phyloP scores from a whole-genome alignment of 2,329 filamentous ascomycete genomes.

The Epichloe elymi region DNA sequence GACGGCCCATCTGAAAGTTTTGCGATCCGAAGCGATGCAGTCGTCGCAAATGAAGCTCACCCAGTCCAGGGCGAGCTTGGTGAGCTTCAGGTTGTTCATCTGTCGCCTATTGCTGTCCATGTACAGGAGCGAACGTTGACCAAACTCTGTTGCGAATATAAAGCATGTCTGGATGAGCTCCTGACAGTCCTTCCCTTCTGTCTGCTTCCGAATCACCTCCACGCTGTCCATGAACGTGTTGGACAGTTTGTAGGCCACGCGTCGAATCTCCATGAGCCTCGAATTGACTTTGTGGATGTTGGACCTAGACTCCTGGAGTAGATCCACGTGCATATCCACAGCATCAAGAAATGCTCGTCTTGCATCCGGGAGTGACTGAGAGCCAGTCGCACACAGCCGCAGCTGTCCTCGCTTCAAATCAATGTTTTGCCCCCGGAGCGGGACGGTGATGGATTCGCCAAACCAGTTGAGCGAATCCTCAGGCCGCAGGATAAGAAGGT shows the following conservation, averaged over 20 bases:
- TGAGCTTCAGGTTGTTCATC: slow-evolving; percentile 95
- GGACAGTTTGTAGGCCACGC: slow-evolving; percentile 88
- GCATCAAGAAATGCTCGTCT: slow-evolving; percentile 62
- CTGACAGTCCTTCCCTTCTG: slow-evolving; percentile 72
- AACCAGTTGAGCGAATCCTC: slow-evolving; percentile 72
- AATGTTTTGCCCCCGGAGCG: slow-evolving; percentile 63
- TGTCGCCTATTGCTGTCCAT: slow-evolving; percentile 92
- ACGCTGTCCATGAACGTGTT: slow-evolving; percentile 99
- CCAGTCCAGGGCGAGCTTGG: slow-evolving; percentile 89
- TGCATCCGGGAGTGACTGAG: slow-evolving; percentile 66
- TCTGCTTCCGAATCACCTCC: slow-evolving; percentile 79
- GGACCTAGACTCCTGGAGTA: slow-evolving; percentile 82
- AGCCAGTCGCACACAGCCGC: slow-evolving; percentile 78
- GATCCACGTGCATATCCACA: slow-evolving; percentile 75
- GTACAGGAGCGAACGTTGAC: slow-evolving; percentile 83
- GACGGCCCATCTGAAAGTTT: slow-evolving; percentile 96
- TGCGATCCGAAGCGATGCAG: slow-evolving; percentile 83
- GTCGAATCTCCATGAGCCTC: slow-evolving; percentile 85
- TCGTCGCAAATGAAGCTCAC: slow-evolving; percentile 97
- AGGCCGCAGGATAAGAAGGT: slow-evolving; percentile 72
- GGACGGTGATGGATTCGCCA: slow-evolving; percentile 58
- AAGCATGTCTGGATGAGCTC: slow-evolving; percentile 97
- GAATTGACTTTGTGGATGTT: slow-evolving; percentile 87
- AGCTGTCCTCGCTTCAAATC: slow-evolving; percentile 81
- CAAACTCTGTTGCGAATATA: slow-evolving; percentile 97